Evolutionary conservation across 2,329 filamentous ascomycete species (phyloP).

Genomic region (Colletotrichum zoysiae): DNA sequence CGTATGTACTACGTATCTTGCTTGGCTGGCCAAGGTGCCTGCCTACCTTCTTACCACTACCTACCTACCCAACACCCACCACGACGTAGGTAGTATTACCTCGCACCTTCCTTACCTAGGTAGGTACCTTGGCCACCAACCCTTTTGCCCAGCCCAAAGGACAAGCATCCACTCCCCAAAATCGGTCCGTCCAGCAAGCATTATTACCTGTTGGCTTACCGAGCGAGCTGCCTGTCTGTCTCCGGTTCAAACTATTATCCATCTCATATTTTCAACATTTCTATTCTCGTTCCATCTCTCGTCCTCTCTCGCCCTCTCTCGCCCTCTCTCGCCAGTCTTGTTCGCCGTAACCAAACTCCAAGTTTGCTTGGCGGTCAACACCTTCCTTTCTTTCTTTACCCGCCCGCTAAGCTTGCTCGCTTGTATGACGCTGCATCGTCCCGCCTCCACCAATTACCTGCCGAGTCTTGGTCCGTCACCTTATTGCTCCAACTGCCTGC

Average conservation of each 20-base stretch:
- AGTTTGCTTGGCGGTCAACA: background rate
- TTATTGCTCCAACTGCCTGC: slow-evolving; percentile 32
- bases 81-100: too few species aligned
- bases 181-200: slow-evolving; percentile 27
- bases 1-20: background rate
- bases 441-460: slow-evolving; percentile 13
- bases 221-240: slow-evolving; percentile 10
- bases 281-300: background rate
- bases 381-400: background rate
- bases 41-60: too few species aligned
- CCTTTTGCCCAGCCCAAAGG: slow-evolving; percentile 2
- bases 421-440: slow-evolving; percentile 36
- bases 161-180: slow-evolving; percentile 15
- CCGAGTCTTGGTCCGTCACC: slow-evolving; percentile 33
- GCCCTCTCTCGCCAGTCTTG: background rate
- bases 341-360: background rate
- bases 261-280: slow-evolving; percentile 25
- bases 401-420: slow-evolving; percentile 12
- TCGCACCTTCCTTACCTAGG: too few species aligned
- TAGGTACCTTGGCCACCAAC: background rate
- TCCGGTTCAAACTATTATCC: slow-evolving; percentile 23
- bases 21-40: background rate
- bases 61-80: too few species aligned
- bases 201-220: slow-evolving; percentile 24
- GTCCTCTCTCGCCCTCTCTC: background rate